Conservation (phyloP, 345 rosid species). For the Euphorbia peplus region DNA sequence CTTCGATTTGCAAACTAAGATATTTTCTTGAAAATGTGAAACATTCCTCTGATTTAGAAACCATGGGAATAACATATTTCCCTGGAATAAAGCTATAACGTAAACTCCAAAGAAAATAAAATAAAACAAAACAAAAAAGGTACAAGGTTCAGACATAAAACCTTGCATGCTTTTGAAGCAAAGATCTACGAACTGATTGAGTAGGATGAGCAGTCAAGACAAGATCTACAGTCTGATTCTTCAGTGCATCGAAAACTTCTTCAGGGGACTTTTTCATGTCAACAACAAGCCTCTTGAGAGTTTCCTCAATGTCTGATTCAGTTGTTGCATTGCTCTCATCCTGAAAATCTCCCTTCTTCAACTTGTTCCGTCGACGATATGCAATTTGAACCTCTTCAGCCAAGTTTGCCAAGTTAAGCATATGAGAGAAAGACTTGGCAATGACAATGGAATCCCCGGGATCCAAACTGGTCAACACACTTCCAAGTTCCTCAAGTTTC, state of each 20-base stretch:
- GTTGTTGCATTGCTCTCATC: constrained; percentile 88
- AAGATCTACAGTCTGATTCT: constrained; percentile 95
- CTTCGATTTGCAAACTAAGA: background rate
- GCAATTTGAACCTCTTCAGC: constrained; percentile 99
- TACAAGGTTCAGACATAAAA: constrained; percentile 20
- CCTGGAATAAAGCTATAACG: constrained; percentile 9
- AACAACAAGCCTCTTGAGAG: constrained; percentile 78
- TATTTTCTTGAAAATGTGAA: no score
- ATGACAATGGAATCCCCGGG: constrained; percentile 94
- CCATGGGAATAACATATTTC: background rate
- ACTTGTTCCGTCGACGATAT: constrained; percentile 68
- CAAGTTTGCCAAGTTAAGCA: constrained; percentile 97
- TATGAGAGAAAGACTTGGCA: constrained; percentile 85
- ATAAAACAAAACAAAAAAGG: no score
- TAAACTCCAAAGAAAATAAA: background rate
- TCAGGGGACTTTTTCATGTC: constrained; percentile 83
- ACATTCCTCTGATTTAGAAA: no score
- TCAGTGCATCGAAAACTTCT: constrained; percentile 86
- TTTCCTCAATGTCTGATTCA: constrained; percentile 94
- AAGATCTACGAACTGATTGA: constrained; percentile 89
- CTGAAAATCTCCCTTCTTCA: constrained; percentile 80
- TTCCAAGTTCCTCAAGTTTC: constrained; percentile 90
- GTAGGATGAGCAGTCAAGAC: constrained; percentile 99
- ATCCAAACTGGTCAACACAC: constrained; percentile 78
- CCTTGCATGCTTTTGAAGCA: constrained; percentile 97